phyloP scores from a whole-genome alignment of 2,329 filamentous ascomycete genomes.

The Huntiella savannae region DNA sequence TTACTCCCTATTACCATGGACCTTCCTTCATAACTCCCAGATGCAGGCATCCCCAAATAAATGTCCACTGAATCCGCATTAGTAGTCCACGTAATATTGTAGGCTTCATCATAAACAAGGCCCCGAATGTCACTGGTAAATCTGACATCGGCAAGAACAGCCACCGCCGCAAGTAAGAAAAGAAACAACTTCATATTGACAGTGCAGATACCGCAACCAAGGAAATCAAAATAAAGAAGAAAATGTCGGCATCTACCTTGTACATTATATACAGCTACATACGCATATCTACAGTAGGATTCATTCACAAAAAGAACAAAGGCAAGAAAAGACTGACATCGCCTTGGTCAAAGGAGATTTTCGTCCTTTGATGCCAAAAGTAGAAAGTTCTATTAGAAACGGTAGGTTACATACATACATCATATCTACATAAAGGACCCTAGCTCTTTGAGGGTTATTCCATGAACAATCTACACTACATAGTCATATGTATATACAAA shows the following conservation, averaged over 20 bases:
- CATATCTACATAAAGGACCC: not conserved
- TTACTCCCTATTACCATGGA: not conserved
- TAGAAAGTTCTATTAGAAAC: not conserved
- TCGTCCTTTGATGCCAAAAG: not conserved
- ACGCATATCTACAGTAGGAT: too few relatives aligned
- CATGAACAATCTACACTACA: not conserved
- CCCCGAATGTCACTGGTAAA: too few relatives aligned
- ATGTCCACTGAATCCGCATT: slow-evolving; percentile 2
- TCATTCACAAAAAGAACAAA: not conserved
- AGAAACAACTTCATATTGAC: not conserved
- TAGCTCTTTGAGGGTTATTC: not conserved
- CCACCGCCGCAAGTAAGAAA: too few relatives aligned
- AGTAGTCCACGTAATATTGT: slow-evolving; percentile 5
- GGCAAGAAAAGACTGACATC: not conserved
- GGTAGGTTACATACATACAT: not conserved
- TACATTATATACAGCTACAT: too few relatives aligned
- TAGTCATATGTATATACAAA: not conserved
- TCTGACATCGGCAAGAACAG: too few relatives aligned
- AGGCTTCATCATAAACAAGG: not conserved
- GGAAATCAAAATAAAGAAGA: too few relatives aligned
- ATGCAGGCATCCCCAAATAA: not conserved
- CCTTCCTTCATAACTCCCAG: not conserved
- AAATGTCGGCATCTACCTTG: too few relatives aligned
- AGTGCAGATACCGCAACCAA: not conserved
- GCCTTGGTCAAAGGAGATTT: not conserved